Evolutionary conservation across 371 early-diverging fungal species (phyloP).

Genomic region (Mucor racemosus): DNA sequence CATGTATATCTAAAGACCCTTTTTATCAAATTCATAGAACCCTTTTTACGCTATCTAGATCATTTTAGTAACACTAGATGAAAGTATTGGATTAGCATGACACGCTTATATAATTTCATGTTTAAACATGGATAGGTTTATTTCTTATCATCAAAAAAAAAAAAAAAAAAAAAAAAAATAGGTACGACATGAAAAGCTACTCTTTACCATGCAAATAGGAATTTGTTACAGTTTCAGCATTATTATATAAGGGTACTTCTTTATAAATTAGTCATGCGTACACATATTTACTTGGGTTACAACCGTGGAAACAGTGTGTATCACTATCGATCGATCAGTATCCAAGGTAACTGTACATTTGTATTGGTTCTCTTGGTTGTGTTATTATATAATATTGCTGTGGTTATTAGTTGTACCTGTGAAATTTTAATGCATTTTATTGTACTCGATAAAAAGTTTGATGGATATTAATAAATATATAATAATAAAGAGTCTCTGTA

Average conservation of each 20-base stretch:
- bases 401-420: not conserved
- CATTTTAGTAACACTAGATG: too few species aligned
- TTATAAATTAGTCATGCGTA: not conserved
- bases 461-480: too few species aligned
- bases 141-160: not conserved
- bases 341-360: not conserved
- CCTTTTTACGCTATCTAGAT: too few species aligned
- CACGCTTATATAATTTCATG: too few species aligned
- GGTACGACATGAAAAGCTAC: not conserved
- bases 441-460: too few species aligned
- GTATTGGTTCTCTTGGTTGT: slow-evolving; percentile 1
- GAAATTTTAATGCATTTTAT: not conserved
- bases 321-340: not conserved
- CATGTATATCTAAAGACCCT: not conserved
- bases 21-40: not conserved
- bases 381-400: not conserved
- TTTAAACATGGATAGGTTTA: too few species aligned
- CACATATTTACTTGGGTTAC: not conserved
- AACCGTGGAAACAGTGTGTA: not conserved
- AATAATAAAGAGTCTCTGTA: too few species aligned
- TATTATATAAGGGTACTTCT: not conserved
- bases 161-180: not conserved
- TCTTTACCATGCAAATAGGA: not conserved
- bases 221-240: not conserved
- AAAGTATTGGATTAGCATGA: too few species aligned